phyloP scores from a whole-genome alignment of 352 stramenopile genomes.

The Phytophthora sojae region DNA sequence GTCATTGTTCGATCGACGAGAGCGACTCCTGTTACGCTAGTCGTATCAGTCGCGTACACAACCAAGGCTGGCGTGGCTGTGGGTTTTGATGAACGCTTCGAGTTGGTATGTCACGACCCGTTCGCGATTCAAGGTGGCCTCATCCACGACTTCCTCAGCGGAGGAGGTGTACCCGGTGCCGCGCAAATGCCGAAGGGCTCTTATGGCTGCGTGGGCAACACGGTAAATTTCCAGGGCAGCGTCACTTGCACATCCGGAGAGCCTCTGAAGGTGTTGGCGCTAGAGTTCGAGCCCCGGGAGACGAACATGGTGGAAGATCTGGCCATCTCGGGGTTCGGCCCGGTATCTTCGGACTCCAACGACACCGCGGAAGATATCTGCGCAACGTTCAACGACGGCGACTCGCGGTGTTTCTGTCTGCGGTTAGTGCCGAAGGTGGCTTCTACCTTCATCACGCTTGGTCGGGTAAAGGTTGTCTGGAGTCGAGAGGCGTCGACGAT shows the following conservation, averaged over 20 bases:
- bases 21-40: slow-evolving; percentile 48
- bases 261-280: slow-evolving; percentile 56
- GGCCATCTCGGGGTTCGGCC: slow-evolving; percentile 56
- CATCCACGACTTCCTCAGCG: slow-evolving; percentile 73
- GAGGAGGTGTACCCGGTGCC: slow-evolving; percentile 35
- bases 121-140: slow-evolving; percentile 64
- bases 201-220: slow-evolving; percentile 70
- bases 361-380: slow-evolving; percentile 34
- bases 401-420: slow-evolving; percentile 70
- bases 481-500: slow-evolving; percentile 65
- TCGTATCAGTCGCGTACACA: slow-evolving; percentile 66
- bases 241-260: slow-evolving; percentile 65
- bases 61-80: slow-evolving; percentile 75
- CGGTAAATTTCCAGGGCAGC: slow-evolving; percentile 63
- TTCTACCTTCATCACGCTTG: slow-evolving; percentile 59
- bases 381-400: slow-evolving; percentile 59
- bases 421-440: slow-evolving; percentile 56
- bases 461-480: slow-evolving; percentile 69
- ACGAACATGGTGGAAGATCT: slow-evolving; percentile 45
- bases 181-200: slow-evolving; percentile 49
- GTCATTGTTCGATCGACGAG: slow-evolving; percentile 69
- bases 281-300: slow-evolving; percentile 60
- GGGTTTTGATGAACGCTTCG: slow-evolving; percentile 70
- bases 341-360: background rate
- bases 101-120: slow-evolving; percentile 67